phyloP scores from a whole-genome alignment of 2,329 filamentous ascomycete species.

The Monosporascus sp. region DNA sequence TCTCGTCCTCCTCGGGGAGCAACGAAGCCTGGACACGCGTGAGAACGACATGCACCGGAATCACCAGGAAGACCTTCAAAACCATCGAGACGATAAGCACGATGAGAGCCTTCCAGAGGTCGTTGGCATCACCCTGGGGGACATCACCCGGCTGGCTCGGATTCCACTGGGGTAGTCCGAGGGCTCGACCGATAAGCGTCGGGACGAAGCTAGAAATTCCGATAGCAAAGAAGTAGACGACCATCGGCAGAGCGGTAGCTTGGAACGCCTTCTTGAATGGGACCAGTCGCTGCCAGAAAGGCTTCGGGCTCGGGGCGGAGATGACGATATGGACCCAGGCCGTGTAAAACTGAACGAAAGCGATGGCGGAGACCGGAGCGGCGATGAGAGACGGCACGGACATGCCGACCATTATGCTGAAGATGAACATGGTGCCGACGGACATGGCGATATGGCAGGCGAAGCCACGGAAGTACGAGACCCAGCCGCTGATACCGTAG shows the following conservation, averaged over 20 bases:
- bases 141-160: constrained; percentile 32
- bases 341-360: constrained; percentile 63
- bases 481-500: constrained; percentile 56
- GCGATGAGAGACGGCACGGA: constrained; percentile 41
- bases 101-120: constrained; percentile 41
- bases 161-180: constrained; percentile 41
- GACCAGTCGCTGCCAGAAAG: constrained; percentile 67
- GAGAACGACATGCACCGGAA: constrained; percentile 73
- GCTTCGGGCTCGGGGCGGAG: constrained; percentile 57
- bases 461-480: constrained; percentile 66
- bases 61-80: constrained; percentile 57
- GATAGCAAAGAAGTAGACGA: constrained; percentile 55
- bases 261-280: constrained; percentile 58
- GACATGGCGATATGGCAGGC: constrained; percentile 39
- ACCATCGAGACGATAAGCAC: constrained; percentile 42
- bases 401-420: constrained; percentile 37
- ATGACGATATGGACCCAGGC: constrained; percentile 87
- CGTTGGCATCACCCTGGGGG: constrained; percentile 31
- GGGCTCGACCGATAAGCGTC: constrained; percentile 37
- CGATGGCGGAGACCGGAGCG: constrained; percentile 53
- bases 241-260: constrained; percentile 63
- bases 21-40: constrained; percentile 83
- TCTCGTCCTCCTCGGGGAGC: constrained; percentile 73
- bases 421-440: constrained; percentile 30
- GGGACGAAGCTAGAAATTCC: constrained; percentile 46